Base-by-base conservation (phyloP, 495 filamentous ascomycete genomes). In the Penicillium maclennaniae region DNA sequence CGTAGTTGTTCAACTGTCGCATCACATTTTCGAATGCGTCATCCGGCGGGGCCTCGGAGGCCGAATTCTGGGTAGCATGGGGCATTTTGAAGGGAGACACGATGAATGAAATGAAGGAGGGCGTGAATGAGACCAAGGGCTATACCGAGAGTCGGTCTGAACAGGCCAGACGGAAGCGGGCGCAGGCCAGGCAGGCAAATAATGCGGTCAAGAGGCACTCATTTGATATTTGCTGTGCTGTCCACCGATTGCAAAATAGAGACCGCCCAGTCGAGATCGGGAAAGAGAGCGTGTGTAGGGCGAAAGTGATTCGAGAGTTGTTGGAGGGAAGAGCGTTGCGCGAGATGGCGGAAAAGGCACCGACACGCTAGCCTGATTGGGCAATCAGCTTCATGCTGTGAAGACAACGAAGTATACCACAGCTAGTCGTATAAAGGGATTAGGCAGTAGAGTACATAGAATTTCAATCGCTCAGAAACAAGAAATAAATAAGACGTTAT, bases 21-120 rank as follows among this genome's bases (percentile, higher is more conserved):
- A 81, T 78, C 34, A 80, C 69, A 67, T 70, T 71, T 31, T 81
- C 71, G 43, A 80, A 79, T 21, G 75, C 69, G 15, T 67, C 60
- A 61, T 80, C 78, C 17, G 59, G 61, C 46, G 73, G 71, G 53
- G 49, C 59, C 43, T 68, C 68, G 27, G 65, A 37, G 19, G 56
- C 66, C 28, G 60, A 39, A 4, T 59, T 56, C 14, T 57, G 56
- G 1, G 74, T 79, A 25, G 78, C 76, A 66, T 80, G 78, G 60
- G 77, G 77, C 78, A 81, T 80, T 9, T 46, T 16, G 38, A 26
- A 26, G 7, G 42, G 7, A 2, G n/a, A 44, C 16, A 40, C 14
- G 9, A 38, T 19, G n/a, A 38, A n/a, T 28, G 47, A 20, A 21
- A 45, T 17, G 54, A 34, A 12, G 31, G 10, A 34, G 10, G 8